Conservation (phyloP, 805 yeast genomes). For the Wickerhamomyces strasburgensis region DNA sequence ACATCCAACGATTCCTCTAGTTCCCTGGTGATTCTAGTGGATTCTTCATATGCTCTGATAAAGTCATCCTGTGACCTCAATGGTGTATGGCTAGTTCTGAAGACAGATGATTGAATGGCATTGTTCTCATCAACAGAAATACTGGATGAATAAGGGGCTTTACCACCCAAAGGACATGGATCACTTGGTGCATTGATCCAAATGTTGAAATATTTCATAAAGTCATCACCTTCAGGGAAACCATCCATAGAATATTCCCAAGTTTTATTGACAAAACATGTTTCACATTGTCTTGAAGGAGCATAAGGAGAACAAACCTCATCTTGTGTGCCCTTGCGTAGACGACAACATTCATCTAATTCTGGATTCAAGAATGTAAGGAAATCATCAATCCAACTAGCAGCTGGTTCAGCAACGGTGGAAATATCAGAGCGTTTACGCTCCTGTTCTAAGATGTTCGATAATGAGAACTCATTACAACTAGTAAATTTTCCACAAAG, state of each 20-base stretch:
- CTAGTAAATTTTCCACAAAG: slow-evolving; percentile 86
- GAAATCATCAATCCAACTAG: slow-evolving; percentile 93
- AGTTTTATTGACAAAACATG: slow-evolving; percentile 59
- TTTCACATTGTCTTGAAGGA: slow-evolving; percentile 65
- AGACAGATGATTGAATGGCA: slow-evolving; percentile 52
- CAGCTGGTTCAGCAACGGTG: slow-evolving; percentile 73
- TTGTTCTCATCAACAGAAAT: slow-evolving; percentile 40
- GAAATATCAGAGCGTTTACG: slow-evolving; percentile 59
- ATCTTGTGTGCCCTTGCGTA: slow-evolving; percentile 41
- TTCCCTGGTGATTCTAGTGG: slow-evolving; percentile 60
- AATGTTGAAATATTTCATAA: slow-evolving; percentile 63
- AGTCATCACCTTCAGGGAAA: slow-evolving; percentile 70
- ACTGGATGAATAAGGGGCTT: slow-evolving; percentile 77
- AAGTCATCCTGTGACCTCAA: slow-evolving; percentile 80
- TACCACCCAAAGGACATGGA: slow-evolving; percentile 93
- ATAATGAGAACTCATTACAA: slow-evolving; percentile 73
- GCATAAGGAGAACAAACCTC: slow-evolving; percentile 65
- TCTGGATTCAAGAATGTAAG: slow-evolving; percentile 83
- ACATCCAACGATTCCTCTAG: slow-evolving; percentile 38
- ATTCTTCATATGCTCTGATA: slow-evolving; percentile 70
- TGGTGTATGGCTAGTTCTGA: slow-evolving; percentile 77
- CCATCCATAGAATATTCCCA: slow-evolving; percentile 78
- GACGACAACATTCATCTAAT: slow-evolving; percentile 79
- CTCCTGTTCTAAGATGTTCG: slow-evolving; percentile 82
- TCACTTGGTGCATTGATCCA: slow-evolving; percentile 87